A percentile compares a stretch with the other conserved stretches of the same genome.
Conservation (phyloP, 2,329 filamentous ascomycete species). For the Fusarium denticulatum region DNA sequence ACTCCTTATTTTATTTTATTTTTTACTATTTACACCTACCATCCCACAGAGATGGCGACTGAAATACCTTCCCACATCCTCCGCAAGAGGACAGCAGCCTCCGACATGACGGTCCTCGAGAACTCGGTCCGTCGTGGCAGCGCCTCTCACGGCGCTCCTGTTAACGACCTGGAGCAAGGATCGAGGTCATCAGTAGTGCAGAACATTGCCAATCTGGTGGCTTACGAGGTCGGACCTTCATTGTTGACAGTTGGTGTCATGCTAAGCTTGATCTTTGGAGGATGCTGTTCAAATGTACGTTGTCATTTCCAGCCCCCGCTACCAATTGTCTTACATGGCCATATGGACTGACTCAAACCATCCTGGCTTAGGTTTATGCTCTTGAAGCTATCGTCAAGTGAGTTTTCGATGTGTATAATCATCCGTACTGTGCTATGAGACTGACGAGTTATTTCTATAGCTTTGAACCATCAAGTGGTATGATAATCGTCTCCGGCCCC, state of each 20-base stretch:
- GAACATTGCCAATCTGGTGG: conserved; percentile 36
- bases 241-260: conserved; percentile 72
- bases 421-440: neutral
- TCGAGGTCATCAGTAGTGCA: conserved; percentile 31
- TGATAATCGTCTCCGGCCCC: neutral
- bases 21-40: conserved; percentile 22
- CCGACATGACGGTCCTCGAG: conserved; percentile 33
- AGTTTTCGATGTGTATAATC: conserved; percentile 46
- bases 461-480: conserved; percentile 86
- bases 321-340: neutral
- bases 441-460: conserved; percentile 54
- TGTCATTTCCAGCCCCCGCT: neutral
- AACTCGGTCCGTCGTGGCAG: conserved; percentile 16
- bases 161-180: conserved; percentile 26
- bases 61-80: conserved; percentile 32
- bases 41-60: conserved; percentile 12
- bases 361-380: conserved; percentile 79
- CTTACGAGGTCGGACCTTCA: conserved; percentile 42
- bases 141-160: conserved; percentile 8
- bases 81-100: conserved; percentile 36
- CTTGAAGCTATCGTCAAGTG: conserved; percentile 95
- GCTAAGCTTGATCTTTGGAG: conserved; percentile 90
- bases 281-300: conserved; percentile 90
- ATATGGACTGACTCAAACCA: conserved; percentile 24
- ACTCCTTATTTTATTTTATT: conserved; percentile 1